Evolutionary conservation across 345 rosid species (phyloP).

Genomic region (Mercurialis annua): DNA sequence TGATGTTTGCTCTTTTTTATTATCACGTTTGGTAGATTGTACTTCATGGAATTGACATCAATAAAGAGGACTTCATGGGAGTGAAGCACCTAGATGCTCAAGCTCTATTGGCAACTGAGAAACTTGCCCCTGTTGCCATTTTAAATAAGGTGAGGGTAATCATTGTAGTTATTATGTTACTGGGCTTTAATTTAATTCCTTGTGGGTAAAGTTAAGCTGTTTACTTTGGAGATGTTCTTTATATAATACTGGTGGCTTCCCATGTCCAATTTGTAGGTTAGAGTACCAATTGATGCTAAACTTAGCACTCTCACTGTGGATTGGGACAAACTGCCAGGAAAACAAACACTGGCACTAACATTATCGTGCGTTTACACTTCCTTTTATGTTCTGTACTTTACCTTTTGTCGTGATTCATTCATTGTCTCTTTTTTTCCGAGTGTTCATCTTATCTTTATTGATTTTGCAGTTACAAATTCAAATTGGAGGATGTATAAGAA

Average conservation of each 20-base stretch:
- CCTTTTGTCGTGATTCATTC: no score
- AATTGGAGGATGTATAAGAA: no score
- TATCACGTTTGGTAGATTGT: slow-evolving; percentile 39
- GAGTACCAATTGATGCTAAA: slow-evolving; percentile 77
- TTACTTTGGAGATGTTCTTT: slow-evolving; percentile 16
- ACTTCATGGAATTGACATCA: slow-evolving; percentile 81
- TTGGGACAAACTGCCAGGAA: slow-evolving; percentile 89
- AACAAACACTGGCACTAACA: slow-evolving; percentile 81
- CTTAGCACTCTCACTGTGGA: slow-evolving; percentile 57
- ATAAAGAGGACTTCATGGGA: slow-evolving; percentile 92
- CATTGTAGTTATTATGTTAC: neutral
- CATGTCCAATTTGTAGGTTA: slow-evolving; percentile 43
- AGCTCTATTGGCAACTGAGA: slow-evolving; percentile 73
- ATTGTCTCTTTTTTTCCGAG: no score
- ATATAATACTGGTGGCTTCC: slow-evolving; percentile 7
- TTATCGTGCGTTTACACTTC: no score
- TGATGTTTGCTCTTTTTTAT: neutral
- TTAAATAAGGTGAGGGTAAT: slow-evolving; percentile 63
- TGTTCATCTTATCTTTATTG: no score
- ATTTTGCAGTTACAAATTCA: no score
- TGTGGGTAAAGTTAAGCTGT: neutral
- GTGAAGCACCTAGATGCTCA: slow-evolving; percentile 92
- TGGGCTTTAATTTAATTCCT: neutral
- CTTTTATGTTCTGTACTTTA: no score
- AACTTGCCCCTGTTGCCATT: slow-evolving; percentile 66